Evolutionary conservation across 2,329 filamentous ascomycete species (phyloP).

Genomic region (Aspergillus sp.): DNA sequence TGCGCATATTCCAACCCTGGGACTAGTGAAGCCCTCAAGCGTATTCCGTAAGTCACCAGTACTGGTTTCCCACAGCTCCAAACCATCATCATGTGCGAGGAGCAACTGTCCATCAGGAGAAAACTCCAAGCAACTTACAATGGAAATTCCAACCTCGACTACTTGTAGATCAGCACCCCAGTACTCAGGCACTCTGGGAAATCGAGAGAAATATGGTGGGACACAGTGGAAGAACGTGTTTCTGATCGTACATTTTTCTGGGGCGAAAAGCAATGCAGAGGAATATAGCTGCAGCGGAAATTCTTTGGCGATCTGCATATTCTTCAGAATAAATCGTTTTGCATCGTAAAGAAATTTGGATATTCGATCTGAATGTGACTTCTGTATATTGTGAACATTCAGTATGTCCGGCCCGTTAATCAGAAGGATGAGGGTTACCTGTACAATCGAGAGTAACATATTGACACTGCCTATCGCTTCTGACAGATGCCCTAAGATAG

Average conservation of each 20-base stretch:
- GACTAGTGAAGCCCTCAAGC: too few relatives aligned
- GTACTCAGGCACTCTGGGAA: constrained; percentile 5
- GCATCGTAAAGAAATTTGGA: constrained; percentile 33
- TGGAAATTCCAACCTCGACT: neutral
- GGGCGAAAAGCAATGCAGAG: constrained; percentile 36
- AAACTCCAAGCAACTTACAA: neutral
- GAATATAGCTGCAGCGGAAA: constrained; percentile 40
- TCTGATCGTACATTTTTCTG: constrained; percentile 27
- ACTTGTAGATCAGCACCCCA: constrained; percentile 4
- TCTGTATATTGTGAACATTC: too few relatives aligned
- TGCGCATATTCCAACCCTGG: neutral
- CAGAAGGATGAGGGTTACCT: neutral
- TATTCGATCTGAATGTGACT: neutral
- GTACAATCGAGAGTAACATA: constrained; percentile 19
- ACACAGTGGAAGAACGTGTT: constrained; percentile 19
- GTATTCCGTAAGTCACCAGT: neutral
- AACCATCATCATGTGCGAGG: neutral
- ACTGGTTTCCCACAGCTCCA: neutral
- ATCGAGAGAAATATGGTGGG: too few relatives aligned
- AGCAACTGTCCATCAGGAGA: neutral
- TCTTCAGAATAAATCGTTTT: constrained; percentile 32
- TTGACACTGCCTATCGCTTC: constrained; percentile 19
- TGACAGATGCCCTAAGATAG: constrained; percentile 18
- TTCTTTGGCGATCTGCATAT: constrained; percentile 28
- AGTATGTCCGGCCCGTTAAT: too few relatives aligned